These are phyloP conservation scores for Paramyrothecium sp. DNA, from an alignment of 2,329 filamentous ascomycete species.

Conservation along the genomic window DNA sequence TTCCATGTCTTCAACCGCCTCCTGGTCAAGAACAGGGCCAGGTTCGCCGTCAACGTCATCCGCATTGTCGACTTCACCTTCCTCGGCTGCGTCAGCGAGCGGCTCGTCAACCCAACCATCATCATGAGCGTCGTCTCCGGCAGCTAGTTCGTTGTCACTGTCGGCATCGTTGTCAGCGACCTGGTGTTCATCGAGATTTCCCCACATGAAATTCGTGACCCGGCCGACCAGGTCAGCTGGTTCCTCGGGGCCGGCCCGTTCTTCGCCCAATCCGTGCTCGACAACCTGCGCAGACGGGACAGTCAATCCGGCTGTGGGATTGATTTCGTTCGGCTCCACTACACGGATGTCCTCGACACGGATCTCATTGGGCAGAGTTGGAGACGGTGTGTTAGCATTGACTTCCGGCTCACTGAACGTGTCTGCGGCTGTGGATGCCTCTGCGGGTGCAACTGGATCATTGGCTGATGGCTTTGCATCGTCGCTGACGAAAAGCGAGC, in stretches of 20 bases:
- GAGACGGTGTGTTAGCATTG: too few species aligned
- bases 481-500: too few species aligned
- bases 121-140: conserved; percentile 21
- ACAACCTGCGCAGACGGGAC: not conserved
- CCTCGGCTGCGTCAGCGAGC: not conserved
- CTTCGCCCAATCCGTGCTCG: not conserved
- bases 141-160: conserved; percentile 41
- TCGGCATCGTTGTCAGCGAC: conserved; percentile 26
- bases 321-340: too few species aligned
- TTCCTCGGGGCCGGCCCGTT: not conserved
- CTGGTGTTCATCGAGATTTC: conserved; percentile 43
- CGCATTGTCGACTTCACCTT: conserved; percentile 25
- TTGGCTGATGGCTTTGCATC: too few species aligned
- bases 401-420: too few species aligned
- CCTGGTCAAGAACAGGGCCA: conserved; percentile 68
- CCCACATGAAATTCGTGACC: conserved; percentile 63
- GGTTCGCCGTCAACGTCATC: conserved; percentile 63
- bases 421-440: too few species aligned
- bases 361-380: too few species aligned
- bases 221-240: conserved; percentile 23
- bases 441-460: too few species aligned
- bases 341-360: too few species aligned
- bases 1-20: conserved; percentile 81
- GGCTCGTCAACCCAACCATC: not conserved
- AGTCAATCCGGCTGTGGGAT: too few species aligned